Evolutionary conservation across 306 rosid genomes (phyloP).

Genomic region (Mimosa pudica): DNA sequence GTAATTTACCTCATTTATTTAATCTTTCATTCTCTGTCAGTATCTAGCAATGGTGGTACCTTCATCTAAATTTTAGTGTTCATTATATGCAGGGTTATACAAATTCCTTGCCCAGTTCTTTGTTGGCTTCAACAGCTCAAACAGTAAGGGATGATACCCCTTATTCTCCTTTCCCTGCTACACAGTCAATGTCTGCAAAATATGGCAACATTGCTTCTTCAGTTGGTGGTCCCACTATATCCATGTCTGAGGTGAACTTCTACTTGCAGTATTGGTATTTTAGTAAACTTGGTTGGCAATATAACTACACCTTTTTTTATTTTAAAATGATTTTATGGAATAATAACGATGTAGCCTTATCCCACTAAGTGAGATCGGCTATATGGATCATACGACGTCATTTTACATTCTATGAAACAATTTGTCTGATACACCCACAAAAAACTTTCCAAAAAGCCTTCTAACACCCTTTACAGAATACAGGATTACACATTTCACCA

Average conservation of each 20-base stretch:
- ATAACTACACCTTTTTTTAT: background rate
- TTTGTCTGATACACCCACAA: too few relatives aligned
- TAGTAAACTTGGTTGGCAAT: slow-evolving; percentile 5
- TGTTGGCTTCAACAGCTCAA: slow-evolving; percentile 80
- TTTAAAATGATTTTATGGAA: too few relatives aligned
- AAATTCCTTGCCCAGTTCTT: slow-evolving; percentile 79
- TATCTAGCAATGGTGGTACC: slow-evolving; percentile 2
- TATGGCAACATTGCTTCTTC: slow-evolving; percentile 84
- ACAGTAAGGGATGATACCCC: slow-evolving; percentile 83
- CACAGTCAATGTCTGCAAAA: slow-evolving; percentile 79
- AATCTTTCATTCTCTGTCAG: slow-evolving; percentile 4
- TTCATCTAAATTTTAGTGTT: slow-evolving; percentile 27
- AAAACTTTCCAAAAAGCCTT: too few relatives aligned
- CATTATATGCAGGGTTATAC: slow-evolving; percentile 68
- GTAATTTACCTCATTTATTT: background rate
- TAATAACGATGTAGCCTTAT: too few relatives aligned
- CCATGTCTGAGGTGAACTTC: slow-evolving; percentile 84
- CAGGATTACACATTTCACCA: slow-evolving; percentile 8
- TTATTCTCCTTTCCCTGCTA: slow-evolving; percentile 84
- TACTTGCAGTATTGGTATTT: background rate
- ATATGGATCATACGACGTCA: too few relatives aligned
- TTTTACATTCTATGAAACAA: too few relatives aligned
- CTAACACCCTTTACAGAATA: background rate
- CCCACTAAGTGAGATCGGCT: too few relatives aligned
- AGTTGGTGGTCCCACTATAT: slow-evolving; percentile 73